phyloP scores from a whole-genome alignment of 139 green algal species.

The Chlorella sp. region DNA sequence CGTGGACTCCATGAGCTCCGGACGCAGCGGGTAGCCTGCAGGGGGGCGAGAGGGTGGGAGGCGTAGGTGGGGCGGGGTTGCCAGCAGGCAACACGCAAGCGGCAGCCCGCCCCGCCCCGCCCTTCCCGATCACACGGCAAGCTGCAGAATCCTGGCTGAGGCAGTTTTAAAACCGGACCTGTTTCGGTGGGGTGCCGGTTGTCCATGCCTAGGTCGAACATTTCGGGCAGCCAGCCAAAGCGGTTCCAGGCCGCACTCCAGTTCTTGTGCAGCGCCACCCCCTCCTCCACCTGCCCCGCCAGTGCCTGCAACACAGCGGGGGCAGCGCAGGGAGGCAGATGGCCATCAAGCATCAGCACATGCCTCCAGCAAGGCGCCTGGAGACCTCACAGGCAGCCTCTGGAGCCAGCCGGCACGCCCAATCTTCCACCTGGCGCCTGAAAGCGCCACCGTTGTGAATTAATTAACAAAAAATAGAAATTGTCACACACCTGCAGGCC shows the following conservation, averaged over 20 bases:
- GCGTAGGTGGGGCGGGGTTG: neutral
- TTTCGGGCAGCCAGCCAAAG: constrained; percentile 87
- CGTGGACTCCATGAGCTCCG: constrained; percentile 92
- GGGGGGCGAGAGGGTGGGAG: neutral
- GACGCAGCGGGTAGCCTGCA: constrained; percentile 72
- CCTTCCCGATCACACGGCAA: too few species aligned
- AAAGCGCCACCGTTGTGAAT: too few species aligned
- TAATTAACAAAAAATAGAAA: neutral
- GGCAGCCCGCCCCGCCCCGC: neutral
- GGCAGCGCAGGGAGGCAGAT: too few species aligned
- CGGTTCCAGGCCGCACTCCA: constrained; percentile 72
- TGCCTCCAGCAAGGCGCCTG: too few species aligned
- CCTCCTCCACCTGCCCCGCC: constrained; percentile 71
- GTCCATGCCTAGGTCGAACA: constrained; percentile 63
- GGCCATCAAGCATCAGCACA: too few species aligned
- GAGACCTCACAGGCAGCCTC: too few species aligned
- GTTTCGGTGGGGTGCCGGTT: constrained; percentile 40
- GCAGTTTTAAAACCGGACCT: too few species aligned
- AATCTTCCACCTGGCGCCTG: too few species aligned
- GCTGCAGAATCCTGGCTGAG: too few species aligned
- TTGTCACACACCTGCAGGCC: constrained; percentile 72
- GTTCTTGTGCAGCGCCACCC: constrained; percentile 64
- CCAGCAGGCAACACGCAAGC: neutral
- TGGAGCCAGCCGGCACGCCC: too few species aligned
- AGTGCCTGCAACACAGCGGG: constrained; percentile 57